Evolutionary conservation across 2,329 filamentous ascomycete species (phyloP).

Genomic region (Aureobasidium mangrovei): DNA sequence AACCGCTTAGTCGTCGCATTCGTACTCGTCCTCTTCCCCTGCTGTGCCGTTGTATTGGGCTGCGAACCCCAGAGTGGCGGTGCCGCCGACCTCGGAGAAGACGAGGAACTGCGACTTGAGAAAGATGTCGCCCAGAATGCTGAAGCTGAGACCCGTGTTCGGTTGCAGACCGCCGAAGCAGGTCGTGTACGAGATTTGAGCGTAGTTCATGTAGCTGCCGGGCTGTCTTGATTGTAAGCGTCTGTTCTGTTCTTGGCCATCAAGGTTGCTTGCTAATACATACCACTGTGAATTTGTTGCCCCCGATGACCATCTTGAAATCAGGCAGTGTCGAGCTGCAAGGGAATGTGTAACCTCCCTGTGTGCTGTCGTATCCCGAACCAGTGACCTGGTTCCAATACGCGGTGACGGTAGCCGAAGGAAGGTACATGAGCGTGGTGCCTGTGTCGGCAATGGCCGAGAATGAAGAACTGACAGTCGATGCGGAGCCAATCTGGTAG

Average conservation of each 20-base stretch:
- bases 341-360: constrained; percentile 35
- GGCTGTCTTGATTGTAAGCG: background rate
- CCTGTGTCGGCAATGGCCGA: constrained; percentile 60
- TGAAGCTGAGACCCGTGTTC: constrained; percentile 44
- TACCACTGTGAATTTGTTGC: constrained; percentile 21
- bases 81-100: constrained; percentile 37
- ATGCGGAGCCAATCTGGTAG: constrained; percentile 44
- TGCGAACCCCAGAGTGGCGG: constrained; percentile 14
- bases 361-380: constrained; percentile 29
- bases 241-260: too few relatives aligned
- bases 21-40: constrained; percentile 18
- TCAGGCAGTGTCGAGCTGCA: constrained; percentile 31
- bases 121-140: constrained; percentile 66
- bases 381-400: constrained; percentile 34
- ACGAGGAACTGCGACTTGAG: constrained; percentile 66
- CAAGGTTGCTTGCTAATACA: background rate
- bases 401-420: constrained; percentile 34
- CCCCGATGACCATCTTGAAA: constrained; percentile 45
- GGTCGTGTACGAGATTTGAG: constrained; percentile 40
- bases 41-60: constrained; percentile 19
- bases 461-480: constrained; percentile 35
- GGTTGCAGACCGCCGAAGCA: constrained; percentile 60
- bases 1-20: constrained; percentile 4
- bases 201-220: constrained; percentile 40
- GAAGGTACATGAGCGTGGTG: constrained; percentile 53